phyloP scores from a whole-genome alignment of 768 basidiomycete genomes.

The Lenzites betulinus region DNA sequence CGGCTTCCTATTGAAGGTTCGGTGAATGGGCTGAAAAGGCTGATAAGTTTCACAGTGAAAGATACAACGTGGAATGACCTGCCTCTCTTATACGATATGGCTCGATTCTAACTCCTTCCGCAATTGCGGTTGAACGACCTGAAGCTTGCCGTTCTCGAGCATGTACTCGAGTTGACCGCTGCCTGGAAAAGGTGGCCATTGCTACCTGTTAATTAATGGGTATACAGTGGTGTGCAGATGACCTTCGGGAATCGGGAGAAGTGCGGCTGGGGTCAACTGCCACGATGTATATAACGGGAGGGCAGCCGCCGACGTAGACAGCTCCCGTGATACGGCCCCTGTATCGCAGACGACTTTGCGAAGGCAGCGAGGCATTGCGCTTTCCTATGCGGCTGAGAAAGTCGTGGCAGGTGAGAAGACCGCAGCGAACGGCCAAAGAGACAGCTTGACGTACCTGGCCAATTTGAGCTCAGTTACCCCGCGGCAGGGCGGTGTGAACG shows the following conservation, averaged over 20 bases:
- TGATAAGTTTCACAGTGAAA: neutral
- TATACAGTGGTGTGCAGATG: neutral
- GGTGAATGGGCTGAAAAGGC: neutral
- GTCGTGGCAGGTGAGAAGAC: neutral
- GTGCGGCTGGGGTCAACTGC: neutral
- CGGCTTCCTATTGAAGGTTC: neutral
- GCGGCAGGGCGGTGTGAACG: neutral
- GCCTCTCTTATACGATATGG: neutral
- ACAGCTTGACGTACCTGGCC: neutral
- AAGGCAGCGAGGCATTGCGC: neutral
- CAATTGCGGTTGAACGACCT: neutral
- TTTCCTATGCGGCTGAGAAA: constrained; percentile 1
- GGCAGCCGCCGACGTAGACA: too few species aligned
- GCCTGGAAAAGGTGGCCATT: neutral
- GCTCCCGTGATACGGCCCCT: too few species aligned
- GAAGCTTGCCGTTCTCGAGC: neutral
- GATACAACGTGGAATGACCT: neutral
- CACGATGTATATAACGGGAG: too few species aligned
- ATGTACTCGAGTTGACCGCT: neutral
- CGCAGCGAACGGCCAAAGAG: neutral
- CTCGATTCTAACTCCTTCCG: neutral
- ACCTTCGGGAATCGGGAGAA: neutral
- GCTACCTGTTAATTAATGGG: neutral
- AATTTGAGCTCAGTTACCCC: neutral
- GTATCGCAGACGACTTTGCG: too few species aligned